phyloP scores from a whole-genome alignment of 140 eudicot species.

The Senecio squalidus region DNA sequence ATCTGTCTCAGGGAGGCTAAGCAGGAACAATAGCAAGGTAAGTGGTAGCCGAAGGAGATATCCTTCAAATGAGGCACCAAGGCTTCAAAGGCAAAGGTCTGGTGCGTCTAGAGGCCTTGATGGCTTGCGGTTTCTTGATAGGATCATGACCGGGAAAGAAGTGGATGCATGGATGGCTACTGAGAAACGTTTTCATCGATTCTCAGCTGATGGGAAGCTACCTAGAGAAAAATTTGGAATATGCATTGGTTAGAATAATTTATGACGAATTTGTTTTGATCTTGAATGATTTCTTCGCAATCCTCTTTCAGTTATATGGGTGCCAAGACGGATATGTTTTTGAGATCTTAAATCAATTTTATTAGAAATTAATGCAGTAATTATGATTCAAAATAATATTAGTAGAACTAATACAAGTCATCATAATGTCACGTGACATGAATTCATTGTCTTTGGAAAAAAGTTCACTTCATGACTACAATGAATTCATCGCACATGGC shows the following conservation, averaged over 20 bases:
- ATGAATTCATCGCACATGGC: too few relatives aligned
- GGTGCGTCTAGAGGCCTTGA: constrained; percentile 66
- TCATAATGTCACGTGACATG: too few relatives aligned
- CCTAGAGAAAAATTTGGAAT: constrained; percentile 73
- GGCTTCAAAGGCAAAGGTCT: constrained; percentile 50
- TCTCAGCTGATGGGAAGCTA: constrained; percentile 51
- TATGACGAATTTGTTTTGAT: neutral
- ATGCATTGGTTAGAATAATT: constrained; percentile 59
- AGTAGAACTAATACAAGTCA: too few relatives aligned
- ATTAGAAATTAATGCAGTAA: too few relatives aligned
- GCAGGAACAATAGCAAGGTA: constrained; percentile 28
- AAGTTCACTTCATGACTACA: too few relatives aligned
- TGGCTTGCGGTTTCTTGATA: constrained; percentile 76
- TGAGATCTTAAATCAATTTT: too few relatives aligned
- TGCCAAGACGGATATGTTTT: too few relatives aligned
- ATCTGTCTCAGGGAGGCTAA: constrained; percentile 29
- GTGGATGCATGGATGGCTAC: constrained; percentile 77
- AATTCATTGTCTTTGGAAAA: too few relatives aligned
- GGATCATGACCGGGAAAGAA: constrained; percentile 60
- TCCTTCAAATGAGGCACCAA: constrained; percentile 14
- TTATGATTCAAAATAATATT: too few relatives aligned
- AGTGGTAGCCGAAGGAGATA: constrained; percentile 13
- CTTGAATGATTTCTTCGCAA: neutral
- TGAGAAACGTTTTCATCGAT: constrained; percentile 63
- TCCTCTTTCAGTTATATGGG: neutral